Conservation (phyloP, 805 yeast species). For the Geotrichum ghanense region DNA sequence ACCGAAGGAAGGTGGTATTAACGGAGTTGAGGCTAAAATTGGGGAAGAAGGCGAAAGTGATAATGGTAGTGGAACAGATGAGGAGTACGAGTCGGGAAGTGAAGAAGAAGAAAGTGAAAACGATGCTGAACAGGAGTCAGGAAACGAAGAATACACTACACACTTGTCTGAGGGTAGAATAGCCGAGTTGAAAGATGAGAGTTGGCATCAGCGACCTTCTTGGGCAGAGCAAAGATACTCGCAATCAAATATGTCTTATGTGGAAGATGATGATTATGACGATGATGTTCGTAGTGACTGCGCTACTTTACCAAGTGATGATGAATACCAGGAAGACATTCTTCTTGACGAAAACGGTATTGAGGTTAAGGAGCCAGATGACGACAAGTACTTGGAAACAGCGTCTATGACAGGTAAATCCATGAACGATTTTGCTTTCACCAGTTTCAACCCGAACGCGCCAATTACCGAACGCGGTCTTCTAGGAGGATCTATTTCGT, state of each 20-base stretch:
- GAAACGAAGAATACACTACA: background rate
- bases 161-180: background rate
- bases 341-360: background rate
- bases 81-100: background rate
- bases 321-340: conserved; percentile 2
- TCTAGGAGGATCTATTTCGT: background rate
- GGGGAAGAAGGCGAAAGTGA: no score
- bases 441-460: background rate
- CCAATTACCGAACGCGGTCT: background rate
- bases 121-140: no score
- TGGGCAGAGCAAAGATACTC: background rate
- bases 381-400: conserved; percentile 8
- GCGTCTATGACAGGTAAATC: conserved; percentile 10
- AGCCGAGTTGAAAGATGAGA: background rate
- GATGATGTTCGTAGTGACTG: conserved; percentile 2
- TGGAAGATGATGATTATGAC: background rate
- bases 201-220: background rate
- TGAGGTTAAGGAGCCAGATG: background rate
- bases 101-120: background rate
- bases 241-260: background rate
- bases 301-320: conserved; percentile 1
- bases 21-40: no score
- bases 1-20: no score
- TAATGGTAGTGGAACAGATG: background rate
- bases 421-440: conserved; percentile 1